Percentiles rank a stretch among this genome's conserved stretches.
Evolutionary conservation across 768 basidiomycete genomes (phyloP).

Genomic region (Serpula lacrymans): DNA sequence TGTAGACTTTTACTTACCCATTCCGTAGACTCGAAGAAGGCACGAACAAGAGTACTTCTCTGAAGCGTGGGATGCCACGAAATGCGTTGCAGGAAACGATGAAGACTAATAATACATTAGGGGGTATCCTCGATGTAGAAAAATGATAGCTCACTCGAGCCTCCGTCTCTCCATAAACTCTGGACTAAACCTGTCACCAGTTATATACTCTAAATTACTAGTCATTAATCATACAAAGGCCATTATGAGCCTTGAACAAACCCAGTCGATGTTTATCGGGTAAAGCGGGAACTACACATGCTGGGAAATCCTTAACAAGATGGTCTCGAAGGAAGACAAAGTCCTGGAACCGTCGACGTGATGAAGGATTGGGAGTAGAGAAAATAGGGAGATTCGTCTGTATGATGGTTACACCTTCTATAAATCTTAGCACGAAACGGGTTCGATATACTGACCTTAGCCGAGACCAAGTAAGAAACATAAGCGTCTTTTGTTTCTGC

Average conservation of each 20-base stretch:
- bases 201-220: constrained; percentile 77
- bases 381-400: constrained; percentile 92
- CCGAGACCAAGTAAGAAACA: constrained; percentile 89
- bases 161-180: constrained; percentile 96
- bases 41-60: constrained; percentile 84
- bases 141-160: constrained; percentile 59
- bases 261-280: constrained; percentile 97
- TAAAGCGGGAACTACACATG: constrained; percentile 95
- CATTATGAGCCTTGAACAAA: constrained; percentile 35
- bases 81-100: constrained; percentile 88
- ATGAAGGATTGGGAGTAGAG: constrained; percentile 66
- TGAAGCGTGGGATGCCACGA: constrained; percentile 94
- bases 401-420: no score
- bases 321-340: constrained; percentile 92
- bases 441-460: constrained; percentile 57
- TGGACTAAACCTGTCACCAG: constrained; percentile 94
- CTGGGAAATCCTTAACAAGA: constrained; percentile 88
- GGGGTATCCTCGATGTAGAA: constrained; percentile 4
- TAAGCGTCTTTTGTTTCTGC: constrained; percentile 97
- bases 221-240: constrained; percentile 2
- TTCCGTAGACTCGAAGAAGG: constrained; percentile 97
- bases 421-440: constrained; percentile 3
- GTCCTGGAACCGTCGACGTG: constrained; percentile 92
- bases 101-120: constrained; percentile 52
- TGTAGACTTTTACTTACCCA: constrained; percentile 61